phyloP scores from a whole-genome alignment of 1,284 basidiomycete genomes.

The Nidula niveotomentosa region DNA sequence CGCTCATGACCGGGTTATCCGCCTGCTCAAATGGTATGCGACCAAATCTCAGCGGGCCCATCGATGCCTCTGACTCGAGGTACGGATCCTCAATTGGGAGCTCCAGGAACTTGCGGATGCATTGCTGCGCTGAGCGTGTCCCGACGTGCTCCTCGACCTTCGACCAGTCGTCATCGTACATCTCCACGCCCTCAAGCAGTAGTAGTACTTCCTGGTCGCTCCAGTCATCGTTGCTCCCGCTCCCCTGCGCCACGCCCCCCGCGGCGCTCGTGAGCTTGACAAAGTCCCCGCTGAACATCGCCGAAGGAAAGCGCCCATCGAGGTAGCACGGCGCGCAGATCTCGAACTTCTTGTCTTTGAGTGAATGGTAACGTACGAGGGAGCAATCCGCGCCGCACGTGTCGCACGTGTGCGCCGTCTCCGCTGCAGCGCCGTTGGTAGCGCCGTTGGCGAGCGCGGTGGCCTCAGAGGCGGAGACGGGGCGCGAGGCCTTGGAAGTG shows the following conservation, averaged over 20 bases:
- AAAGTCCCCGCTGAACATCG: conserved; percentile 98
- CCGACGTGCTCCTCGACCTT: conserved; percentile 91
- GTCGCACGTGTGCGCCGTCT: conserved; percentile 79
- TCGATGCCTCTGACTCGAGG: conserved; percentile 68
- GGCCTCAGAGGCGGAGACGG: conserved; percentile 67
- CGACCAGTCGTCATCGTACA: conserved; percentile 98
- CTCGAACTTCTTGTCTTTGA: conserved; percentile 91
- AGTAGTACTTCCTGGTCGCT: conserved; percentile 88
- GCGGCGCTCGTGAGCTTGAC: conserved; percentile 77
- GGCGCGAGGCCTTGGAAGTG: conserved; percentile 76
- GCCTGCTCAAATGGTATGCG: conserved; percentile 90
- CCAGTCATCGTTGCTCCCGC: conserved; percentile 74
- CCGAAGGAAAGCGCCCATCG: conserved; percentile 94
- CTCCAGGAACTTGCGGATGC: conserved; percentile 94
- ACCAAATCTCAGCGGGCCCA: conserved; percentile 81
- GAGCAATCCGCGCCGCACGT: conserved; percentile 96
- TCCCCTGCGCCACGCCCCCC: conserved; percentile 36
- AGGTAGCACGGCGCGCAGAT: conserved; percentile 92
- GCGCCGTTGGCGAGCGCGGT: conserved; percentile 58
- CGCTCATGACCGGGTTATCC: conserved; percentile 98
- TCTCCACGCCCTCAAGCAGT: conserved; percentile 93
- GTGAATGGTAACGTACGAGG: conserved; percentile 85
- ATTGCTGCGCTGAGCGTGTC: conserved; percentile 90
- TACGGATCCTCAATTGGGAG: conserved; percentile 97
- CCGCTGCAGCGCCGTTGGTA: conserved; percentile 44